phyloP scores from a whole-genome alignment of 768 basidiomycete species.

The Termitomyces sp. region DNA sequence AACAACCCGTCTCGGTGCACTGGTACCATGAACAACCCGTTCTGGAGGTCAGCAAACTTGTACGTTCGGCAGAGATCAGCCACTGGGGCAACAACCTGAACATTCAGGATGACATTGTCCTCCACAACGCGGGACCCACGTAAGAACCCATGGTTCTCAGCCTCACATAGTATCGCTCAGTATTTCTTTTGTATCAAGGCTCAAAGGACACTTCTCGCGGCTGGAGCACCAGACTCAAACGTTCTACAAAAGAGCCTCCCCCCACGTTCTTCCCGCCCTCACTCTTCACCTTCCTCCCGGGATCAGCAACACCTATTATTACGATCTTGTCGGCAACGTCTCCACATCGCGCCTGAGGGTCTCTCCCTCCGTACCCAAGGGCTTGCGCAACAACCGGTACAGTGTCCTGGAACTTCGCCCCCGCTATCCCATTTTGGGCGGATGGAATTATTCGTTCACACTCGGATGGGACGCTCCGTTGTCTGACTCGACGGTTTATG shows the following conservation, averaged over 20 bases:
- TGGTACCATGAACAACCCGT: conserved; percentile 84
- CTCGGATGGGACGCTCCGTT: conserved; percentile 92
- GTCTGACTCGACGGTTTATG: conserved; percentile 65
- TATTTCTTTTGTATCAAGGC: conserved; percentile 42
- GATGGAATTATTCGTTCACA: conserved; percentile 97
- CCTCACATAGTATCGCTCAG: background rate
- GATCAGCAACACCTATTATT: conserved; percentile 81
- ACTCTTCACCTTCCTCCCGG: conserved; percentile 81
- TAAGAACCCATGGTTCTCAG: conserved; percentile 38
- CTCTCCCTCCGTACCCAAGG: conserved; percentile 60
- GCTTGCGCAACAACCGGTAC: conserved; percentile 45
- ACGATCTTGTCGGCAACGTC: conserved; percentile 93
- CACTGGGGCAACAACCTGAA: conserved; percentile 98
- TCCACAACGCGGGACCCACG: conserved; percentile 91
- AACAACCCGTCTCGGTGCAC: conserved; percentile 69
- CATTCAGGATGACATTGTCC: conserved; percentile 79
- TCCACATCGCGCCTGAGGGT: conserved; percentile 86
- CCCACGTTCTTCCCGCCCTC: conserved; percentile 71
- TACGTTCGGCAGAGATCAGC: conserved; percentile 84
- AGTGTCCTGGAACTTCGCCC: conserved; percentile 82
- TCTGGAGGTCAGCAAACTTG: conserved; percentile 67
- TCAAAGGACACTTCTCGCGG: conserved; percentile 96
- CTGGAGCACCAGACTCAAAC: conserved; percentile 77
- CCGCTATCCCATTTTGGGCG: conserved; percentile 90
- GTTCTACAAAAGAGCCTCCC: conserved; percentile 62